Evolutionary conservation across 1,284 basidiomycete species (phyloP), one percentile per base, ranked within the genome.

Genomic region (Serendipita sp.): DNA sequence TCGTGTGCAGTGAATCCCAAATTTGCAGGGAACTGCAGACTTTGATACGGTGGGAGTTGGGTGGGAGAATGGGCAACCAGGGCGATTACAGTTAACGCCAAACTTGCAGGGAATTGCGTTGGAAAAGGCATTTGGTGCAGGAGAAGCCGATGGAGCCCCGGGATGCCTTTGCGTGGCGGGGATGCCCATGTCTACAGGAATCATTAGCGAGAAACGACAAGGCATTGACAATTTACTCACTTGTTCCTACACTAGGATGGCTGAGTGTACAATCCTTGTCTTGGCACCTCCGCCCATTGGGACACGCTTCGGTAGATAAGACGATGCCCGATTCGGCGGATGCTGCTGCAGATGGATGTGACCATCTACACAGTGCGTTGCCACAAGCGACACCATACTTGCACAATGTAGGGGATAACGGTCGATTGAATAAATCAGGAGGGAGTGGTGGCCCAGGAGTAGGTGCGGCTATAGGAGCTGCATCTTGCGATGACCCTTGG

Each of bases 261-360:
- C 83, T 83, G 73, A 91, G 91, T 64, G 88, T 82, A 71, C 92
- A 95, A 73, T 95, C 91, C 70, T 88, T 84, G 72, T 96, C 91
- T 71, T 87, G 86, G 74, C 93, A 97, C 50, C 86, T 77, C 70
- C 84, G 87, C 17, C 90, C 90, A 47, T 85, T 83, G 68, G 90
- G 86, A 72, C 93, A 96, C 22, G 89, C 78, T 66, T 95, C 93
- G 65, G 88, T 92, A 68, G 88, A 92, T 64, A 96, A 76, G 1
- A 96, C 93, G 67, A 97, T 81, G n/a, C 93, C 93, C 70, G 87
- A 91, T 74, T 94, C 91, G 12, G 83, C 77, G 32, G 93, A 93
- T 1, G 93, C 92, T 0, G 91, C 90, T 13, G 93, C 93, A 3
- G 88, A 91, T 2, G 93, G 91, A 72, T 97, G 93, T 8, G 89